phyloP scores from a whole-genome alignment of 257 asterid genomes.

The Fraxinus quadrangulata region DNA sequence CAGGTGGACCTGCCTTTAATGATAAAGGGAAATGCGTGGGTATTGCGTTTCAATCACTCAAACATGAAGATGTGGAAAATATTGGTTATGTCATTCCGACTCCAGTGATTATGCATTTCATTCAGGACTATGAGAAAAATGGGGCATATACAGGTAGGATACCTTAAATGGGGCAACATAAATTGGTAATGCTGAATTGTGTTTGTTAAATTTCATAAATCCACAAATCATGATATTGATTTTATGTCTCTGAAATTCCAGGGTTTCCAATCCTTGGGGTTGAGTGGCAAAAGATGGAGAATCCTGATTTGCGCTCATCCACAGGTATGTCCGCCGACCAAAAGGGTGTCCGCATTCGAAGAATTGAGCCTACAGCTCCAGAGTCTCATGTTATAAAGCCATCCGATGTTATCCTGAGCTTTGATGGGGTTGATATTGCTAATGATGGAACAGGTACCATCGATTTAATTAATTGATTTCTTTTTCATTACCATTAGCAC shows the following conservation, averaged over 20 bases:
- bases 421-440: slow-evolving; percentile 82
- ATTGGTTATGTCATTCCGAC: slow-evolving; percentile 98
- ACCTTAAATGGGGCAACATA: neutral
- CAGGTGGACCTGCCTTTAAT: slow-evolving; percentile 95
- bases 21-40: slow-evolving; percentile 92
- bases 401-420: slow-evolving; percentile 85
- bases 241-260: slow-evolving; percentile 23
- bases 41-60: slow-evolving; percentile 93
- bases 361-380: slow-evolving; percentile 87
- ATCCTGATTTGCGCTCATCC: slow-evolving; percentile 83
- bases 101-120: slow-evolving; percentile 92
- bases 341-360: slow-evolving; percentile 92
- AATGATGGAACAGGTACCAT: slow-evolving; percentile 89
- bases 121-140: slow-evolving; percentile 83
- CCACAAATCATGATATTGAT: neutral
- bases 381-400: slow-evolving; percentile 72
- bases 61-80: slow-evolving; percentile 92
- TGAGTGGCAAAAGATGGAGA: slow-evolving; percentile 99
- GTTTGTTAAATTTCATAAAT: neutral
- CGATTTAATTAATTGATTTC: neutral
- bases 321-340: slow-evolving; percentile 86
- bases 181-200: neutral
- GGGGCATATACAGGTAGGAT: slow-evolving; percentile 74
- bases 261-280: slow-evolving; percentile 91
- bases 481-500: neutral